Base-by-base conservation (phyloP, 768 basidiomycete genomes). In the Tricholoma hemisulphureum region DNA sequence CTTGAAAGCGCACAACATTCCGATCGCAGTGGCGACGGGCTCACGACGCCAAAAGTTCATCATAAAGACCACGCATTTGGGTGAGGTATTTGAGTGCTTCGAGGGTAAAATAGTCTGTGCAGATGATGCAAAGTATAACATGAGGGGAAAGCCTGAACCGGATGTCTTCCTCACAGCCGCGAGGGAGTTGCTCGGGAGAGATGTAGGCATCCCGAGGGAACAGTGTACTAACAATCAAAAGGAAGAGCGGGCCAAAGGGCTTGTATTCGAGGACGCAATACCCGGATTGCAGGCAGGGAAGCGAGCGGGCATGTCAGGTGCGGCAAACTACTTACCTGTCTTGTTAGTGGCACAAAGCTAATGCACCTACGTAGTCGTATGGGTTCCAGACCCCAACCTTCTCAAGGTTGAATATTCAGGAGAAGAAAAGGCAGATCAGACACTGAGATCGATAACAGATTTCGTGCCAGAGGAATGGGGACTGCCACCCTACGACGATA, bases 391-490 rank as follows among this genome's bases (percentile, higher is more conserved):
- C 64, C 64, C 79, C 6, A 85, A 88, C 56, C 74, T 95, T 6
- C 69, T 87, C 32, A 71, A 77, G 2, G 69, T 86, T 4, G 77
- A 75, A n/a, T 73, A 81, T 63, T 57, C 73, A 41, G 80, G 75
- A 10, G 64, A 72, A n/a, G 80, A 86, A 69, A 71, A 64, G 62
- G 79, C 88, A 10, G 86, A 92, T 63, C 78, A 83, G 63, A 79
- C 78, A 1, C 67, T 93, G 6, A 67, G 64, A 41, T 86, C 88
- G 4, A 67, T 95, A 13, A 84, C 87, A 60, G 80, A 87, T 5
- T 94, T 95, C 62, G 75, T 76, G n/a, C 91, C 92, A 1, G 87
- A 91, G 60, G 76, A 87, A 39, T 95, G 91, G 90, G 93, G 91
- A 2, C 75, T 94, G 26, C 92, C 92, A 18, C 80, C 89, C 10